phyloP scores from a whole-genome alignment of 257 asterid species.

The Rhazya stricta region DNA sequence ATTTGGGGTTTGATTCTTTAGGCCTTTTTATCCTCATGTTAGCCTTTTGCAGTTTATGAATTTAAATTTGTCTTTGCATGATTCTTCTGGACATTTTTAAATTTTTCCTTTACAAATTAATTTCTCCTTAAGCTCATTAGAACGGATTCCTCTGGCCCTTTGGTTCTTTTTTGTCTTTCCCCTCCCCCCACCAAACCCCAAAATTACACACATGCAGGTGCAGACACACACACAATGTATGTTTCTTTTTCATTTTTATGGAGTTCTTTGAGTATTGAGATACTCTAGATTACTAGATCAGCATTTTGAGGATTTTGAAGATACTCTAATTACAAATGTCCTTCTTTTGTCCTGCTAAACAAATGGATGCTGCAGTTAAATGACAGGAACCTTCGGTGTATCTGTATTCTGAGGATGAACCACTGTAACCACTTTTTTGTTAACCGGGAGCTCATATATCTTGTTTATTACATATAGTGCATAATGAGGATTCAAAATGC shows the following conservation, averaged over 20 bases:
- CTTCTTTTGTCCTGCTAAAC: neutral
- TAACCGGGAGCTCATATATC: neutral
- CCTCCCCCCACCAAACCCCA: too few species aligned
- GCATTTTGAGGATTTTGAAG: neutral
- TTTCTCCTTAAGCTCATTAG: slow-evolving; percentile 4
- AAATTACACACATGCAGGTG: neutral
- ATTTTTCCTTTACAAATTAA: neutral
- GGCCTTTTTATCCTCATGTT: slow-evolving; percentile 11
- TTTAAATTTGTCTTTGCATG: neutral
- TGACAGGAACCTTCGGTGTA: neutral
- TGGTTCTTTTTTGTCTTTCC: neutral
- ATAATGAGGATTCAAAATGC: neutral
- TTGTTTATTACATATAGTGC: neutral
- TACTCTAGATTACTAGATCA: neutral
- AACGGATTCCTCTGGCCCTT: neutral
- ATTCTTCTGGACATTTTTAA: too few species aligned
- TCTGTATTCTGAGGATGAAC: neutral
- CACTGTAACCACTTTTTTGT: neutral
- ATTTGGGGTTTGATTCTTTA: slow-evolving; percentile 73
- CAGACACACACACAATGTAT: neutral
- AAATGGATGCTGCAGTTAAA: neutral
- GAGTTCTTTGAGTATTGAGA: neutral
- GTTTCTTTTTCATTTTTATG: neutral
- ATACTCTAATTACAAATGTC: neutral
- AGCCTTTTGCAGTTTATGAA: neutral